phyloP scores from a whole-genome alignment of 768 basidiomycete genomes.

The Arthromyces matolae region DNA sequence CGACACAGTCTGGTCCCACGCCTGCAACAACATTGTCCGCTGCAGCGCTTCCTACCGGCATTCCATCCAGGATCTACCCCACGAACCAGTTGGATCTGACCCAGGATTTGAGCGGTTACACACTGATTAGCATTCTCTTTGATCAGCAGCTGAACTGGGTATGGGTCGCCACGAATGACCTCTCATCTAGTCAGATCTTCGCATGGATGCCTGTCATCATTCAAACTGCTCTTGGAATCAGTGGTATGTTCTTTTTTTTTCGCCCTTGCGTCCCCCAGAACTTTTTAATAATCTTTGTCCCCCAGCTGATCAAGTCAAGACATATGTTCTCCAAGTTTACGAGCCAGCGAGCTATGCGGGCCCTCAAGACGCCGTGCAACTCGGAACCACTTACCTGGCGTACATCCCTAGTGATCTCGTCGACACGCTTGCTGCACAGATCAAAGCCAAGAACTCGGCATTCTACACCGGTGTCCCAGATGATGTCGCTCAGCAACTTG shows the following conservation, averaged over 20 bases:
- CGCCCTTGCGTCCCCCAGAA: background rate
- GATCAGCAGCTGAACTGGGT: slow-evolving; percentile 57
- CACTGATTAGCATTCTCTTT: slow-evolving; percentile 65
- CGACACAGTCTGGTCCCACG: slow-evolving; percentile 13
- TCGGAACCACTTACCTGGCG: slow-evolving; percentile 70
- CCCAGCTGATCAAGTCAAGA: slow-evolving; percentile 34
- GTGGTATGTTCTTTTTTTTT: slow-evolving; percentile 23
- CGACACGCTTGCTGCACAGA: slow-evolving; percentile 56
- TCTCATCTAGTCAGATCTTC: slow-evolving; percentile 76
- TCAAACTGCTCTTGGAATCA: slow-evolving; percentile 27
- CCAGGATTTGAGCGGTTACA: slow-evolving; percentile 33
- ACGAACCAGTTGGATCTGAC: slow-evolving; percentile 21
- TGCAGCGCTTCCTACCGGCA: slow-evolving; percentile 49
- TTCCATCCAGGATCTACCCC: slow-evolving; percentile 63
- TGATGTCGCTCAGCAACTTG: slow-evolving; percentile 51
- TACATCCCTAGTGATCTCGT: slow-evolving; percentile 61
- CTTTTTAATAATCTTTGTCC: slow-evolving; percentile 9
- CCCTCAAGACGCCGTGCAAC: slow-evolving; percentile 39
- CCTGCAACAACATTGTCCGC: slow-evolving; percentile 22
- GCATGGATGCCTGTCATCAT: slow-evolving; percentile 55
- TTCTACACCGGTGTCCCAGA: slow-evolving; percentile 58
- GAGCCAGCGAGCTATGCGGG: slow-evolving; percentile 55
- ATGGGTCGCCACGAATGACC: slow-evolving; percentile 54
- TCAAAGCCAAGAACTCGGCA: slow-evolving; percentile 54
- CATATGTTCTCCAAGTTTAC: slow-evolving; percentile 64